phyloP scores from a whole-genome alignment of 2,329 filamentous ascomycete species.

The Botrytis porri region DNA sequence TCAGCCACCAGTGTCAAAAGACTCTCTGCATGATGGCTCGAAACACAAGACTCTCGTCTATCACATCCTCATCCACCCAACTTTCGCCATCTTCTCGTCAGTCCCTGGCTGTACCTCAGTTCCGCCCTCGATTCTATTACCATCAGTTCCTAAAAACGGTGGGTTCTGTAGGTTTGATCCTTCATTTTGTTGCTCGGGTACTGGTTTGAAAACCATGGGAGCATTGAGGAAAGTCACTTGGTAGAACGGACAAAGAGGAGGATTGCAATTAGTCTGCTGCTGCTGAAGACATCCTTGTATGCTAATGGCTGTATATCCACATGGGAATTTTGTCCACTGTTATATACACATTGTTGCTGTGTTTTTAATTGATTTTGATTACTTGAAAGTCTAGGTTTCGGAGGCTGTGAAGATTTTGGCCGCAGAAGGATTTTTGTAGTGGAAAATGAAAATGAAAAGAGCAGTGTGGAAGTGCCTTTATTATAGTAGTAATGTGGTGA shows the following conservation, averaged over 20 bases:
- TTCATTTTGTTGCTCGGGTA: not conserved
- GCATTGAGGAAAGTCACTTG: not conserved
- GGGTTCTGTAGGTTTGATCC: not conserved
- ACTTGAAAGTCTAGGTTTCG: not conserved
- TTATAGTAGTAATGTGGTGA: not conserved
- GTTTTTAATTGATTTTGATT: not conserved
- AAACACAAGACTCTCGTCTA: not conserved
- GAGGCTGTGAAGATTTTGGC: not conserved
- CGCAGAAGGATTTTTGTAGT: not conserved
- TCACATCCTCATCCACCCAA: not conserved
- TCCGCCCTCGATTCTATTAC: too few species aligned
- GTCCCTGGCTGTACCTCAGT: not conserved
- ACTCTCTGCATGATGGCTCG: not conserved
- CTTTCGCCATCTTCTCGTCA: not conserved
- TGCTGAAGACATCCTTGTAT: not conserved
- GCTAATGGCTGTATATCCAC: not conserved
- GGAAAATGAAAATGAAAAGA: not conserved
- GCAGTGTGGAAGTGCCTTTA: not conserved
- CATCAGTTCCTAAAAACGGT: fast-evolving
- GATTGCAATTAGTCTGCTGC: not conserved
- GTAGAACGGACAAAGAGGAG: not conserved
- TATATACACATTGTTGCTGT: not conserved
- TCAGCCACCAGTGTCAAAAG: not conserved
- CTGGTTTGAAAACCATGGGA: not conserved
- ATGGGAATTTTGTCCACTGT: not conserved